Conservation (phyloP, 1,139 yeast species). For the Taiozyma onychis region DNA sequence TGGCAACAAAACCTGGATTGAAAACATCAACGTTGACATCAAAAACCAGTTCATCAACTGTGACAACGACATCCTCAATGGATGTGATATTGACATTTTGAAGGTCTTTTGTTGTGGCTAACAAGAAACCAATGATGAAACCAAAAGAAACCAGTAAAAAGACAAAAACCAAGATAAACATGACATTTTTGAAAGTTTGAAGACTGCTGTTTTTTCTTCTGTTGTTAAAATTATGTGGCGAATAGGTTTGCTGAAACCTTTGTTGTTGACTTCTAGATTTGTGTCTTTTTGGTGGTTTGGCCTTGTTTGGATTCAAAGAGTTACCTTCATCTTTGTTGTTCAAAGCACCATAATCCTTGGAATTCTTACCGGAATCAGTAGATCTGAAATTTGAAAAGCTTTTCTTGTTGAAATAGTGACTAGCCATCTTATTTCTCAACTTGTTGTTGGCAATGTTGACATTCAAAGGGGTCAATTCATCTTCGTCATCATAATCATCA, state of each 20-base stretch:
- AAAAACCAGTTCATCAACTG: constrained; percentile 81
- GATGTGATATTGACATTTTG: constrained; percentile 55
- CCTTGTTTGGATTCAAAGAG: constrained; percentile 1
- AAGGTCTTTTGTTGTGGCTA: constrained; percentile 85
- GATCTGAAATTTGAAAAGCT: constrained; percentile 26
- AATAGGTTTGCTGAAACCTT: constrained; percentile 38
- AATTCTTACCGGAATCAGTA: constrained; percentile 8
- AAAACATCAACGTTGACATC: constrained; percentile 72
- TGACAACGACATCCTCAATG: constrained; percentile 67
- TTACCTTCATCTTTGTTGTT: constrained; percentile 8
- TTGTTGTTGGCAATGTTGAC: constrained; percentile 33
- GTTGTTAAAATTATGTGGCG: constrained; percentile 50
- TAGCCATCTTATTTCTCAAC: constrained; percentile 14
- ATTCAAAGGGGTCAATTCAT: constrained; percentile 24
- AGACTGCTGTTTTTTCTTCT: constrained; percentile 26
- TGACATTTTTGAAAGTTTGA: constrained; percentile 36
- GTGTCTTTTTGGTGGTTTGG: constrained; percentile 6
- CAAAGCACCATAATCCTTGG: constrained; percentile 3
- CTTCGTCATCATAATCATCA: constrained; percentile 23
- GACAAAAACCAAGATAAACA: constrained; percentile 52
- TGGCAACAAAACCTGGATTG: constrained; percentile 81
- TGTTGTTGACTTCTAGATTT: constrained; percentile 25
- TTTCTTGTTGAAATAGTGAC: constrained; percentile 30
- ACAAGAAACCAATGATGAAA: constrained; percentile 72
- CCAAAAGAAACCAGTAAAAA: constrained; percentile 58